Evolutionary conservation across 352 stramenopile species (phyloP).

Genomic region (Pythium sp.): DNA sequence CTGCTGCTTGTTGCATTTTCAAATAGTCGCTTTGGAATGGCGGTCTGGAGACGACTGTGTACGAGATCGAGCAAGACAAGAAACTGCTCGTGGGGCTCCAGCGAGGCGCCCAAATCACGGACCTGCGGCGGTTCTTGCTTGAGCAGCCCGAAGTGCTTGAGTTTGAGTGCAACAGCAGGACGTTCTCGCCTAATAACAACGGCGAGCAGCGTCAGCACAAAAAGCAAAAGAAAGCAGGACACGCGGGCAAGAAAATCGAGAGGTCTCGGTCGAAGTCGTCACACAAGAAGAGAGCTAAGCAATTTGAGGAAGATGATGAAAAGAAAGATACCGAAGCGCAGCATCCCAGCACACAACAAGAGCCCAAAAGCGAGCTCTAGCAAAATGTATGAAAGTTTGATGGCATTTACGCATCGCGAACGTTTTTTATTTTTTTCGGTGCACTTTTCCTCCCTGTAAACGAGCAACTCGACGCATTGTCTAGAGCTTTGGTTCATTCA

Average conservation of each 20-base stretch:
- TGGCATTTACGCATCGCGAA: not conserved
- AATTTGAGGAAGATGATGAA: not conserved
- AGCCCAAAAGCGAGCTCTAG: constrained; percentile 13
- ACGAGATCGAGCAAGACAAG: constrained; percentile 55
- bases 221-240: constrained; percentile 15
- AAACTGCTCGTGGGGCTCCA: constrained; percentile 64
- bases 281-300: not conserved
- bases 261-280: not conserved
- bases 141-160: constrained; percentile 48
- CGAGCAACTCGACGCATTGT: not conserved
- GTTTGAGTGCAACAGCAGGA: constrained; percentile 66
- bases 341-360: constrained; percentile 1
- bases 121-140: constrained; percentile 51
- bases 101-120: constrained; percentile 45
- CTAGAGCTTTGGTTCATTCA: not conserved
- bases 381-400: constrained; percentile 6
- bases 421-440: not conserved
- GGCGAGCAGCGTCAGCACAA: constrained; percentile 2
- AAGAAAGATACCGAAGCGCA: constrained; percentile 9
- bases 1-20: not conserved
- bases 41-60: constrained; percentile 64
- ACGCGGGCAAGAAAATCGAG: constrained; percentile 10
- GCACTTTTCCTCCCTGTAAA: not conserved
- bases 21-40: constrained; percentile 71
- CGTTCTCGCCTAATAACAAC: constrained; percentile 18